Evolutionary conservation across 164 flowering plant species (phyloP).

Genomic region (Chloranthus sessilifolius): DNA sequence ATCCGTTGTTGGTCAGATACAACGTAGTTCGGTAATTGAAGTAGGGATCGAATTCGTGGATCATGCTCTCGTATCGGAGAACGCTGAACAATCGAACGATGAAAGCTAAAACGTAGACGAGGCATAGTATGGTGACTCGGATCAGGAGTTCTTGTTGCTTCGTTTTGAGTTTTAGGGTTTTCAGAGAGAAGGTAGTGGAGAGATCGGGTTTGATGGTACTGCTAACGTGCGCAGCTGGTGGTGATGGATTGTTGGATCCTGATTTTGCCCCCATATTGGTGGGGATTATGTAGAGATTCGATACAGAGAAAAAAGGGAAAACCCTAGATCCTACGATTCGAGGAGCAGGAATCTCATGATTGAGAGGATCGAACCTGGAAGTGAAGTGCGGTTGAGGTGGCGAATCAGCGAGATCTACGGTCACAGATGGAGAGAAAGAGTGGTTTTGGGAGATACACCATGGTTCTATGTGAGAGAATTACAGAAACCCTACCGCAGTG

Average conservation of each 20-base stretch:
- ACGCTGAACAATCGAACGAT: slow-evolving; percentile 79
- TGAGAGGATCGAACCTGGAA: too few species aligned
- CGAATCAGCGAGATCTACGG: too few species aligned
- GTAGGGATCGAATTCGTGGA: slow-evolving; percentile 97
- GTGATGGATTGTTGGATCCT: neutral
- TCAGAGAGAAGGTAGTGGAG: slow-evolving; percentile 21
- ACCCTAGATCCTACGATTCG: too few species aligned
- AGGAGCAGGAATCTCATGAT: too few species aligned
- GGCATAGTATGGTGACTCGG: slow-evolving; percentile 58
- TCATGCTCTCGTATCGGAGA: slow-evolving; percentile 92
- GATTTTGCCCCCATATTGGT: neutral
- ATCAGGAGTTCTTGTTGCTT: slow-evolving; percentile 90
- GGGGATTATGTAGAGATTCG: too few species aligned
- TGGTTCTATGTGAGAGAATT: too few species aligned
- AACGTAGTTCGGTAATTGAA: slow-evolving; percentile 92
- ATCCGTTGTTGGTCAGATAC: slow-evolving; percentile 72
- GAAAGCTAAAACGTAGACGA: slow-evolving; percentile 80
- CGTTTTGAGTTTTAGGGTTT: slow-evolving; percentile 62
- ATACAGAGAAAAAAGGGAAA: too few species aligned
- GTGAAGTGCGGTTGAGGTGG: too few species aligned
- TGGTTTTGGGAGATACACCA: too few species aligned
- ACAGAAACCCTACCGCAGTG: too few species aligned
- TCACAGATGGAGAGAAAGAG: too few species aligned
- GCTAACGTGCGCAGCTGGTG: slow-evolving; percentile 6
- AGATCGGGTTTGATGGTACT: slow-evolving; percentile 12